Evolutionary conservation across 2,329 filamentous ascomycete genomes (phyloP).

Genomic region (Xylaria polymorpha): DNA sequence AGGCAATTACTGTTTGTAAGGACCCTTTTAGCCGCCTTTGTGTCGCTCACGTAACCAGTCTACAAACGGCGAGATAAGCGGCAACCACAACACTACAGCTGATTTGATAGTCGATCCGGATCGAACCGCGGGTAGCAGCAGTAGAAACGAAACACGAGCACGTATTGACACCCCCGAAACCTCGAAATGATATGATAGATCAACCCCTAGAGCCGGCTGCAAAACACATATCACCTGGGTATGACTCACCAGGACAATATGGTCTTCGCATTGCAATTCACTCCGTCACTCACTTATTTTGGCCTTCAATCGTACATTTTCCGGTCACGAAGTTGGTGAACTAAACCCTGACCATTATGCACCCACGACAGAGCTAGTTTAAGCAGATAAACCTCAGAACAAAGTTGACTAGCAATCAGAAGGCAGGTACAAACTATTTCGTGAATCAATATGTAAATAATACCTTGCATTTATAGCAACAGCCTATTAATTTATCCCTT

Average conservation of each 20-base stretch:
- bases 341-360: not conserved
- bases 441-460: not conserved
- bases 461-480: too few species aligned
- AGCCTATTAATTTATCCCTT: not conserved
- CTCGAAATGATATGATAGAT: not conserved
- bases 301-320: too few species aligned
- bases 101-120: not conserved
- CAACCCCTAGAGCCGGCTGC: not conserved
- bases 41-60: not conserved
- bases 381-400: not conserved
- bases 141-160: not conserved
- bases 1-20: not conserved
- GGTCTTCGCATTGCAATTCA: not conserved
- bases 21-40: not conserved
- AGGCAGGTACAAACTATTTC: not conserved
- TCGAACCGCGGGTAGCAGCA: conserved; percentile 4
- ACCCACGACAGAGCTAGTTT: not conserved
- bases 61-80: not conserved
- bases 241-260: not conserved
- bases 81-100: not conserved
- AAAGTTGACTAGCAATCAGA: too few species aligned
- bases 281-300: not conserved
- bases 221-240: not conserved
- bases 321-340: not conserved
- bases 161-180: not conserved